Percentiles rank a stretch among this genome's conserved stretches.
These are phyloP conservation scores for Leptodermis oblonga DNA, from an alignment of 257 asterid species.

Conservation along the genomic window DNA sequence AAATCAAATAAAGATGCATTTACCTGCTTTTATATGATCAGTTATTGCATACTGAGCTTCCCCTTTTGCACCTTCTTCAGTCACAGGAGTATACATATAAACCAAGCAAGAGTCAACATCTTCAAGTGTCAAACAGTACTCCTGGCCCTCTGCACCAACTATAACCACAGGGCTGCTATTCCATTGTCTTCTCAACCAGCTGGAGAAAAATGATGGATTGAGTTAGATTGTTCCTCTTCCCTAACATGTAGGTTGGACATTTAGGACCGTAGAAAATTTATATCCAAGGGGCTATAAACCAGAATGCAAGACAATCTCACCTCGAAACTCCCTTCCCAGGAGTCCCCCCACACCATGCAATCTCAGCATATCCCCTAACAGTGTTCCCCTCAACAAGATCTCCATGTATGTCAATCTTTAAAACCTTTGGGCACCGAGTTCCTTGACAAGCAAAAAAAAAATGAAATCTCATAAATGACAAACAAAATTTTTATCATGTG, in stretches of 20 bases:
- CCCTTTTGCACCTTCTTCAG: slow-evolving; percentile 94
- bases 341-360: slow-evolving; percentile 99
- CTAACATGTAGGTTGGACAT: background rate
- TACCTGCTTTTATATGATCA: slow-evolving; percentile 92
- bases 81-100: slow-evolving; percentile 93
- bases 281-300: slow-evolving; percentile 9
- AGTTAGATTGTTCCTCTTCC: slow-evolving; percentile 12
- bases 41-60: slow-evolving; percentile 97
- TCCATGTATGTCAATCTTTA: slow-evolving; percentile 76
- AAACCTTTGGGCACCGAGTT: slow-evolving; percentile 84
- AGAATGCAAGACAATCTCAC: slow-evolving; percentile 38
- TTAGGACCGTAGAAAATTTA: slow-evolving; percentile 5
- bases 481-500: background rate
- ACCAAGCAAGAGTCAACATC: slow-evolving; percentile 88
- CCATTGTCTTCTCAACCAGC: slow-evolving; percentile 95
- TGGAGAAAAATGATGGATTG: slow-evolving; percentile 30
- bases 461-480: background rate
- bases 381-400: slow-evolving; percentile 84
- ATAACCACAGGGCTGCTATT: slow-evolving; percentile 84
- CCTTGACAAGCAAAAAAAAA: slow-evolving; percentile 41
- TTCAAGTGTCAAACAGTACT: slow-evolving; percentile 68
- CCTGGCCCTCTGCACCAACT: slow-evolving; percentile 88
- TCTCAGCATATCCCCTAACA: slow-evolving; percentile 65
- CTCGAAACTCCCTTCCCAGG: slow-evolving; percentile 95
- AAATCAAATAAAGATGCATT: background rate